These are phyloP conservation scores for Bjerkandera adusta DNA, from an alignment of 1,284 basidiomycete species.

Conservation along the genomic window DNA sequence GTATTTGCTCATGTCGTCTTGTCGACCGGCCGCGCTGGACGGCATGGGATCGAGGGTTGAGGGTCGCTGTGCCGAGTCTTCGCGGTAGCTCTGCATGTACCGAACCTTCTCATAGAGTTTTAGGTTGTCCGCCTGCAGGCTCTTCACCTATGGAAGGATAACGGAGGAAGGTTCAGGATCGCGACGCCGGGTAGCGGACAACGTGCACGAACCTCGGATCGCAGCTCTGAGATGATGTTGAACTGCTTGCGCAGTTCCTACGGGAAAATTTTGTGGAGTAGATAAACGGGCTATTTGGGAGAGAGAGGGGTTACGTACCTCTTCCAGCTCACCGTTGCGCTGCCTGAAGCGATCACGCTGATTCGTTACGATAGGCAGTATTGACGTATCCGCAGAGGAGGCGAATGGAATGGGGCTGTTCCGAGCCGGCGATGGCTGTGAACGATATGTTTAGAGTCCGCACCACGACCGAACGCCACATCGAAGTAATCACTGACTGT, in stretches of 20 bases:
- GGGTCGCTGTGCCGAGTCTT: slow-evolving; percentile 53
- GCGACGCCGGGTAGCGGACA: background rate
- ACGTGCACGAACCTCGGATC: slow-evolving; percentile 86
- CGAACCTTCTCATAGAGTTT: slow-evolving; percentile 96
- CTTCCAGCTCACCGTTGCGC: slow-evolving; percentile 94
- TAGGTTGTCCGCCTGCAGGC: slow-evolving; percentile 87
- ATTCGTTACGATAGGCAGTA: slow-evolving; percentile 93
- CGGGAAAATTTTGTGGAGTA: background rate
- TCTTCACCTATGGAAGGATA: slow-evolving; percentile 32
- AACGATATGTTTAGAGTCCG: slow-evolving; percentile 19
- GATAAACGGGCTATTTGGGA: slow-evolving; percentile 2
- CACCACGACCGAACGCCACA: too few species aligned
- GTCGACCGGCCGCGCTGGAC: slow-evolving; percentile 35
- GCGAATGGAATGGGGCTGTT: slow-evolving; percentile 67
- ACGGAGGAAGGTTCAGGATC: background rate
- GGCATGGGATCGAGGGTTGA: slow-evolving; percentile 71
- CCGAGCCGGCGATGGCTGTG: slow-evolving; percentile 34
- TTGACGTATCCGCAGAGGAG: slow-evolving; percentile 82
- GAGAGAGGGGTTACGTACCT: slow-evolving; percentile 52
- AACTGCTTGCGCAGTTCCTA: slow-evolving; percentile 94
- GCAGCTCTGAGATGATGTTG: slow-evolving; percentile 88
- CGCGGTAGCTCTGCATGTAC: slow-evolving; percentile 93
- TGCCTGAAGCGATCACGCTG: slow-evolving; percentile 95
- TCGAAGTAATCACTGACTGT: slow-evolving; percentile 17
- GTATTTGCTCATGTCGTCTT: slow-evolving; percentile 87